Evolutionary conservation across 2,329 filamentous ascomycete genomes (phyloP).

Genomic region (Cladophialophora carrionii): DNA sequence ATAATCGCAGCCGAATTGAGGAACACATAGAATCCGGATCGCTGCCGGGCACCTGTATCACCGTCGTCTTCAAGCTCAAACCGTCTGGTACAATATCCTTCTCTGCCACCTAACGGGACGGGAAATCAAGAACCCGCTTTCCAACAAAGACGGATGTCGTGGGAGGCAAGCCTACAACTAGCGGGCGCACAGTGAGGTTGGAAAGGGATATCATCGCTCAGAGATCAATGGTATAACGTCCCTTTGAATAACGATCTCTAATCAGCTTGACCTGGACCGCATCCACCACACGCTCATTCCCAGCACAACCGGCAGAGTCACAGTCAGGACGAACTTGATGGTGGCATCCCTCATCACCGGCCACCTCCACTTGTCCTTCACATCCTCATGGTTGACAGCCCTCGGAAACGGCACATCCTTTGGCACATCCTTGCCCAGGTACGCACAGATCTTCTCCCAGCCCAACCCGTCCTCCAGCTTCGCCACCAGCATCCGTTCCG

Average conservation of each 20-base stretch:
- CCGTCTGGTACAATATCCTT: too few relatives aligned
- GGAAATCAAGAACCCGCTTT: background rate
- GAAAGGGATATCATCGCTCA: background rate
- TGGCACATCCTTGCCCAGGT: slow-evolving; percentile 13
- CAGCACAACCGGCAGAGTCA: background rate
- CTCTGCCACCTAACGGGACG: background rate
- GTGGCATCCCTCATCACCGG: slow-evolving; percentile 3
- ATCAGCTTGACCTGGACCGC: slow-evolving; percentile 3
- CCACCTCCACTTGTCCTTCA: background rate
- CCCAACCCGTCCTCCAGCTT: slow-evolving; percentile 16
- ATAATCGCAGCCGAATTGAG: too few relatives aligned
- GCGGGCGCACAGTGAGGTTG: background rate
- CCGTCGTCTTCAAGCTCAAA: too few relatives aligned
- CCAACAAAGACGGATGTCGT: background rate
- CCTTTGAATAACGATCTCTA: background rate
- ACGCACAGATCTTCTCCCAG: slow-evolving; percentile 14
- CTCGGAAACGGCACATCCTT: slow-evolving; percentile 9
- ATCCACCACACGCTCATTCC: slow-evolving; percentile 5
- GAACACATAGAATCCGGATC: too few relatives aligned
- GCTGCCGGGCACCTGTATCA: too few relatives aligned
- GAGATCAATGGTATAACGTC: background rate
- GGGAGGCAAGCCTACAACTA: background rate
- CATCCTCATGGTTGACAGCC: slow-evolving; percentile 5
- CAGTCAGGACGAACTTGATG: slow-evolving; percentile 9
- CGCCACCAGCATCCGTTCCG: slow-evolving; percentile 7